Evolutionary conservation across 2,329 filamentous ascomycete genomes (phyloP).

Genomic region (Dactylonectria macrodidyma): DNA sequence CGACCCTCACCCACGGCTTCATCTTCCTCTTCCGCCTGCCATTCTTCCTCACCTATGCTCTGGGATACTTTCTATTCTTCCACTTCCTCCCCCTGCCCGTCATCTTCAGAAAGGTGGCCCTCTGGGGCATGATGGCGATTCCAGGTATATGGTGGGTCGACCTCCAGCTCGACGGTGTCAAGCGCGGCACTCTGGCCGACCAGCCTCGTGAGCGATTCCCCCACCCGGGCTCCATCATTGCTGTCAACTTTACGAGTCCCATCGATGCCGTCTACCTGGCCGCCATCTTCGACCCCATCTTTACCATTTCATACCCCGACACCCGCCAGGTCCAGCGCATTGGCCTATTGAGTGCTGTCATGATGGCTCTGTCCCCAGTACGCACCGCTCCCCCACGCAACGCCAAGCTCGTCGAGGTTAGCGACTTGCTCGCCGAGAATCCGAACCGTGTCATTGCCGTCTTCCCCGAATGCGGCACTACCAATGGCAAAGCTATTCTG

Average conservation of each 20-base stretch:
- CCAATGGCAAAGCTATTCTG: constrained; percentile 91
- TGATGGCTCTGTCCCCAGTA: constrained; percentile 78
- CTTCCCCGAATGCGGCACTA: constrained; percentile 95
- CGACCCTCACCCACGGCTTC: constrained; percentile 75
- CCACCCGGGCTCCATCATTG: constrained; percentile 84
- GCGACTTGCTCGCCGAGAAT: constrained; percentile 75
- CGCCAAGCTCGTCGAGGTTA: constrained; percentile 71
- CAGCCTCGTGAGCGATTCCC: constrained; percentile 83
- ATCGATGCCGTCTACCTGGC: constrained; percentile 95
- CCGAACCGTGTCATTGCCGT: constrained; percentile 85
- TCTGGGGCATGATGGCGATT: constrained; percentile 90
- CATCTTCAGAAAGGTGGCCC: constrained; percentile 81
- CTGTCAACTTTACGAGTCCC: constrained; percentile 91
- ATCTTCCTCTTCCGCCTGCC: constrained; percentile 88
- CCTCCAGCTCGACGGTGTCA: constrained; percentile 97
- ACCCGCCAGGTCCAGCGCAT: constrained; percentile 82
- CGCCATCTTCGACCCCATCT: constrained; percentile 96
- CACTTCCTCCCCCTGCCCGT: constrained; percentile 82
- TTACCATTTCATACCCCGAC: constrained; percentile 86
- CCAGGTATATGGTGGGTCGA: constrained; percentile 99
- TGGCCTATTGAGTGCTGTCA: constrained; percentile 81
- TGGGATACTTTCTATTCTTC: constrained; percentile 84
- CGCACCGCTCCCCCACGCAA: constrained; percentile 60
- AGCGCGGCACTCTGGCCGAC: constrained; percentile 87
- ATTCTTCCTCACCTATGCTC: constrained; percentile 77